Evolutionary conservation across 805 yeast species (phyloP).

Genomic region (Candida ponderosae): DNA sequence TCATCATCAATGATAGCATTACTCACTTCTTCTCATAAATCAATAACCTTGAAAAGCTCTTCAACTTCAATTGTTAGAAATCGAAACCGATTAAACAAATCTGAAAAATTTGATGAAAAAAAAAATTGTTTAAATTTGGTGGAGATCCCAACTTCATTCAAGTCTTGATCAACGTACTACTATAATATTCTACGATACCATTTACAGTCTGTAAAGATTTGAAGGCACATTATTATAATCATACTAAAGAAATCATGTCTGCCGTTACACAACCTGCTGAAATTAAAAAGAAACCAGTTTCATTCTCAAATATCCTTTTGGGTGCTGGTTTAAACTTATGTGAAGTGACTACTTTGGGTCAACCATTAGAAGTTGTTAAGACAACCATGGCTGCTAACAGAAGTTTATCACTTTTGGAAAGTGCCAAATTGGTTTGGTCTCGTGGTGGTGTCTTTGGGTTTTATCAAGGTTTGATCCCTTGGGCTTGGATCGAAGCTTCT

Average conservation of each 20-base stretch:
- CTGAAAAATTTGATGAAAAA: too few relatives aligned
- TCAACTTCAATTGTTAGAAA: too few relatives aligned
- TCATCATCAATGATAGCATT: too few relatives aligned
- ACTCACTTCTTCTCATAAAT: too few relatives aligned
- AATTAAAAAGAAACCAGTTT: conserved; percentile 74
- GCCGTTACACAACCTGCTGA: background rate
- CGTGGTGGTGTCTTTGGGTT: conserved; percentile 91
- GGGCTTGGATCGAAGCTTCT: conserved; percentile 99
- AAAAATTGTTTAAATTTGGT: too few relatives aligned
- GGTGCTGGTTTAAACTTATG: conserved; percentile 92
- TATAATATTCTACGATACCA: too few relatives aligned
- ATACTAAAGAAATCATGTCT: background rate
- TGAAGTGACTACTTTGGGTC: conserved; percentile 93
- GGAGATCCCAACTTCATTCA: too few relatives aligned
- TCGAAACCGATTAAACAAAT: too few relatives aligned
- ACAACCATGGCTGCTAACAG: conserved; percentile 99
- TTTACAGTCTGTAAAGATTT: too few relatives aligned
- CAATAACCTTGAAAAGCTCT: too few relatives aligned
- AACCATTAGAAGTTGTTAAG: conserved; percentile 91
- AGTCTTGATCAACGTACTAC: too few relatives aligned
- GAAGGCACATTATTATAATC: too few relatives aligned
- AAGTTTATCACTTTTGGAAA: conserved; percentile 53
- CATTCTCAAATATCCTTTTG: conserved; percentile 79
- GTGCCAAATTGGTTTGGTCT: conserved; percentile 74
- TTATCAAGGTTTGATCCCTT: conserved; percentile 95